Base-by-base conservation (phyloP, 768 basidiomycete genomes). In the Boletus bicolor region DNA sequence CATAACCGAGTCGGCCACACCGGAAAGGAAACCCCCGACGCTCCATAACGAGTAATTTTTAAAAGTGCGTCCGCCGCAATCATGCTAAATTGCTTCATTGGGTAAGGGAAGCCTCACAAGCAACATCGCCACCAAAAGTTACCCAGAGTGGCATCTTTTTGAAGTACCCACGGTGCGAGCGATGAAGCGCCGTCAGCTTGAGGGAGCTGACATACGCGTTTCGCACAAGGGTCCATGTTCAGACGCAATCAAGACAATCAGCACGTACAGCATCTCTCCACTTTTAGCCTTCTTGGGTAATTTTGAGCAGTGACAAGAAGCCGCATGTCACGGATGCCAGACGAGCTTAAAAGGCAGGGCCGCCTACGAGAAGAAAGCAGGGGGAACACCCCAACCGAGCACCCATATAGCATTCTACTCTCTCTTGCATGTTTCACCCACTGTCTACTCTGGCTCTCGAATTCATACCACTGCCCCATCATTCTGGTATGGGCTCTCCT, bases 251-350 rank as follows among this genome's bases (percentile, higher is more conserved):
- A 32, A 32, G 44, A 45, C 57, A 38, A 57, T 61, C 59, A 5
- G 32, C 45, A 3, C 35, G 34, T 34, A 63, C 65, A 66, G 70
- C 70, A 68, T 56, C 21, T 24, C 10, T 10, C 0, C 0, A 35
- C 35, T 57, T 57, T 55, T 70, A 59, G 52, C 70, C 59, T 61
- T 38, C 15, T 63, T 50, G 63, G 64, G 70, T 67, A 71, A 72
- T 49, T 65, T 57, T 52, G 21, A 45, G 32, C 28, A 48, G 46
- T 68, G 58, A 54, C 57, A 50, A 38, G 57, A 45, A 21, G 28
- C 56, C 61, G 53, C 63, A 47, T 63, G 68, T 52, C 37, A 50
- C 61, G 42, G 55, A 12, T 47, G 38, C 42, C n/a, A 37, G 49
- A 17, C 11, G 4, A 42, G 49, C 44, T 59, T 72, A 73, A 70